Evolutionary conservation across 2,329 filamentous ascomycete genomes (phyloP), one percentile per base, ranked within the genome.

Genomic region (Penicillium sp.): DNA sequence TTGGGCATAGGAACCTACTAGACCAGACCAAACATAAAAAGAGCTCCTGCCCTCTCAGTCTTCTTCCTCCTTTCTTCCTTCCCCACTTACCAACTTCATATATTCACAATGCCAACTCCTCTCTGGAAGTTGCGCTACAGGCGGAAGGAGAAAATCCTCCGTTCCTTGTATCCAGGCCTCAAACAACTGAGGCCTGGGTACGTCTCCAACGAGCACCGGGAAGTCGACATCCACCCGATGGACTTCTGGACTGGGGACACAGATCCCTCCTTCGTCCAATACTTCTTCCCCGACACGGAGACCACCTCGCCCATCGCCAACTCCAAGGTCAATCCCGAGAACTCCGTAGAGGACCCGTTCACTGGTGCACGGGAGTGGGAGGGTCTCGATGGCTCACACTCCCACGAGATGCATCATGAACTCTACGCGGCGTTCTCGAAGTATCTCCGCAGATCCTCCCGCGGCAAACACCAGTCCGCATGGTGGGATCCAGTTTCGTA

Each of bases 211-310:
- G 14, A 38, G 14, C 9, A 2, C 10, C 1, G 5, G 4, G 6
- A 38, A 2, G 30, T 45, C 14, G 42, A 38, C 9, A 14, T 45
- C 33, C 42, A 45, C 33, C 33, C 16, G 25, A 38, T 45, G 42
- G 25, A 45, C 14, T 38, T 45, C 33, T 29, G 33, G 33, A 30
- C 25, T 16, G 42, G 42, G 5, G 11, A 45, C 9, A 38, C 25
- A 13, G 13, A 44, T 9, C 10, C 33, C 14, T 45, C 42, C 25
- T 35, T 38, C 25, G 10, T 38, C 42, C 13, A 29, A 22, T 38
- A 29, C 42, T 45, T 45, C 33, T 13, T 13, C 11, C 33, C 33
- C 6, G 42, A 38, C 13, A 45, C 13, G 16, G 25, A 45, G 12
- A 45, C 33, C 33, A 9, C 12, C 14, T 14, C 38, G 33, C 28